Evolutionary conservation across 768 basidiomycete species (phyloP).

Genomic region (Lactarius indigo): DNA sequence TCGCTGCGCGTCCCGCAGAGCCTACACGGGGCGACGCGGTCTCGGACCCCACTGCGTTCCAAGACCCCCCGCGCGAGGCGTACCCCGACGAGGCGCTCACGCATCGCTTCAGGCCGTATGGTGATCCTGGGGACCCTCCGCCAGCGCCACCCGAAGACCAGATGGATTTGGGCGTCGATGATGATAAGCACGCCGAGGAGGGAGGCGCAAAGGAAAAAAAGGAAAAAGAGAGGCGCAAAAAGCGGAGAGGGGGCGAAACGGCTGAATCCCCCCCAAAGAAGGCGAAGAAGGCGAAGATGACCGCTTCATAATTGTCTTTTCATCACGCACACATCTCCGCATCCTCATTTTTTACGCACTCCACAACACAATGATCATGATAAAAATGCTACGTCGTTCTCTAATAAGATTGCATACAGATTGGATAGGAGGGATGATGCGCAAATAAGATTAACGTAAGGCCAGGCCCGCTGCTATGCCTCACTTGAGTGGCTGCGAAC

Average conservation of each 20-base stretch:
- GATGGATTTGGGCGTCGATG: background rate
- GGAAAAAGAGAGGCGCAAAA: conserved; percentile 6
- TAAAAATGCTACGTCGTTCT: background rate
- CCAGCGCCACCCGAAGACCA: background rate
- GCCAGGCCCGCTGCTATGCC: background rate
- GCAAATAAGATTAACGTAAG: background rate
- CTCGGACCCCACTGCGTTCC: background rate
- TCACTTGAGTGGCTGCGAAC: conserved; percentile 22
- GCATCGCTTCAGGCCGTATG: conserved; percentile 24
- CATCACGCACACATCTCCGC: too few species aligned
- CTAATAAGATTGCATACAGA: background rate
- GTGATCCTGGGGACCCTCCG: conserved; percentile 13
- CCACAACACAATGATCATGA: background rate
- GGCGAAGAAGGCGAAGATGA: conserved; percentile 19
- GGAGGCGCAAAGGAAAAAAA: background rate
- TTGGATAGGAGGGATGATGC: background rate
- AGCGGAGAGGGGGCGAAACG: conserved; percentile 14
- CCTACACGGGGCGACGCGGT: background rate
- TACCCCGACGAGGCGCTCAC: conserved; percentile 22
- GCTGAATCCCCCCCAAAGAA: conserved; percentile 20
- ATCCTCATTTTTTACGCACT: background rate
- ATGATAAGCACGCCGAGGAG: background rate
- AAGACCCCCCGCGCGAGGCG: conserved; percentile 20
- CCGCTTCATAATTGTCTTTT: too few species aligned
- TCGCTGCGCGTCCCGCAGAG: conserved; percentile 15